Conservation (phyloP, 805 yeast genomes). For the Candida endomychidarum region DNA sequence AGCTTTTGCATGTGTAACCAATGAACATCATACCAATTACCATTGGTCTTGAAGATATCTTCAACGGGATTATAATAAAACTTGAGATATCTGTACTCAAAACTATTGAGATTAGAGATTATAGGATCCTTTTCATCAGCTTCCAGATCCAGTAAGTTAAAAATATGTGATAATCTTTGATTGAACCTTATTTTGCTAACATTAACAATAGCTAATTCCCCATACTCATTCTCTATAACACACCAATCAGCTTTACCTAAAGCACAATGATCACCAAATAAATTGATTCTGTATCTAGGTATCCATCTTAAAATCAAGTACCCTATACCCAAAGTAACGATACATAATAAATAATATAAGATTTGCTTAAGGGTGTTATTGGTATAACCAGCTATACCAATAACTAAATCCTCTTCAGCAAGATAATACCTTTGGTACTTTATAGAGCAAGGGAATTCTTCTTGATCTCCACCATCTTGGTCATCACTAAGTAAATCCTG, state of each 20-base stretch:
- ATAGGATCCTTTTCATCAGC: constrained; percentile 50
- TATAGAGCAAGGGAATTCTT: constrained; percentile 17
- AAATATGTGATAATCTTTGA: constrained; percentile 67
- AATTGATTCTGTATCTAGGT: constrained; percentile 67
- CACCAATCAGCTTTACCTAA: constrained; percentile 89
- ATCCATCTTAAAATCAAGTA: constrained; percentile 82
- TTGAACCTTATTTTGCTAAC: constrained; percentile 65
- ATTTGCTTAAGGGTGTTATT: constrained; percentile 48
- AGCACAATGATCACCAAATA: constrained; percentile 65
- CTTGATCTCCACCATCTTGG: constrained; percentile 9
- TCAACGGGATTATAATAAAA: constrained; percentile 84
- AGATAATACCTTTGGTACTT: constrained; percentile 81
- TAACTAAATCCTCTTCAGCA: constrained; percentile 92
- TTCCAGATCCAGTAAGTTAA: constrained; percentile 36
- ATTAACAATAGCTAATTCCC: constrained; percentile 65
- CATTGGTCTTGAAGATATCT: constrained; percentile 79
- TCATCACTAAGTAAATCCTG: constrained; percentile 19
- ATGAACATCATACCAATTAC: constrained; percentile 79
- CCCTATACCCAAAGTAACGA: constrained; percentile 66
- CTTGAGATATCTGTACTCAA: constrained; percentile 80
- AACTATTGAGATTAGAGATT: constrained; percentile 66
- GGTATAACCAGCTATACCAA: constrained; percentile 89
- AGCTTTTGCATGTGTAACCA: constrained; percentile 66
- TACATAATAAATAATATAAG: constrained; percentile 54
- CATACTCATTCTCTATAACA: constrained; percentile 90